Evolutionary conservation across 1,284 basidiomycete genomes (phyloP).

Genomic region (Ceratobasidium sp.): DNA sequence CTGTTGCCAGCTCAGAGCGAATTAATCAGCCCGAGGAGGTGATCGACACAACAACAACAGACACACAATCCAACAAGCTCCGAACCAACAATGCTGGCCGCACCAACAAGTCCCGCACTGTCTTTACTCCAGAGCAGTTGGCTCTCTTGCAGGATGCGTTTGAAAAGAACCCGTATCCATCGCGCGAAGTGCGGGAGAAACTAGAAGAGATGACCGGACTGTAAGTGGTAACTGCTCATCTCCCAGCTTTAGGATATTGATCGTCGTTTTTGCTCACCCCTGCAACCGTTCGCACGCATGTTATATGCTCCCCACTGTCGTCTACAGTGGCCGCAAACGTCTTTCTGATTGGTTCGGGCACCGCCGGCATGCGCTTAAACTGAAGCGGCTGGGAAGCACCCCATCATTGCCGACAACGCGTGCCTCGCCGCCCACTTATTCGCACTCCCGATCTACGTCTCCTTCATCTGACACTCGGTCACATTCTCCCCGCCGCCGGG

Average conservation of each 20-base stretch:
- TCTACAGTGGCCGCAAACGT: slow-evolving; percentile 17
- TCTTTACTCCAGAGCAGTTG: slow-evolving; percentile 28
- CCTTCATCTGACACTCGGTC: slow-evolving; percentile 24
- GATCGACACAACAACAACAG: slow-evolving; percentile 24
- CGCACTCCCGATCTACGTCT: slow-evolving; percentile 26
- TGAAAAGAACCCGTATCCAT: slow-evolving; percentile 35
- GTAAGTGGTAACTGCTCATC: slow-evolving; percentile 5
- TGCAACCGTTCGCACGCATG: not conserved
- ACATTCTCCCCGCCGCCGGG: slow-evolving; percentile 26
- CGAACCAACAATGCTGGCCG: slow-evolving; percentile 5
- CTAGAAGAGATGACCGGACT: slow-evolving; percentile 30
- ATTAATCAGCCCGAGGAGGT: slow-evolving; percentile 12
- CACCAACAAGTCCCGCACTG: slow-evolving; percentile 30
- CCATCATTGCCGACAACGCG: slow-evolving; percentile 23
- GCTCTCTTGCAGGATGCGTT: slow-evolving; percentile 19
- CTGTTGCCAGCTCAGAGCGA: slow-evolving; percentile 30
- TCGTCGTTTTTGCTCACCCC: not conserved
- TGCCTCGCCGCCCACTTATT: slow-evolving; percentile 18
- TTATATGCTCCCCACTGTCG: not conserved
- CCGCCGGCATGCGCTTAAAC: slow-evolving; percentile 33
- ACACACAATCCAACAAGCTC: slow-evolving; percentile 23
- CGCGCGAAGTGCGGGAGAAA: slow-evolving; percentile 34
- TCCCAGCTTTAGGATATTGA: not conserved
- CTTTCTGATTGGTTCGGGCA: slow-evolving; percentile 36
- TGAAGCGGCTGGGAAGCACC: slow-evolving; percentile 26